These are phyloP conservation scores for Collybia sp. DNA, from an alignment of 768 basidiomycete species.

Conservation along the genomic window DNA sequence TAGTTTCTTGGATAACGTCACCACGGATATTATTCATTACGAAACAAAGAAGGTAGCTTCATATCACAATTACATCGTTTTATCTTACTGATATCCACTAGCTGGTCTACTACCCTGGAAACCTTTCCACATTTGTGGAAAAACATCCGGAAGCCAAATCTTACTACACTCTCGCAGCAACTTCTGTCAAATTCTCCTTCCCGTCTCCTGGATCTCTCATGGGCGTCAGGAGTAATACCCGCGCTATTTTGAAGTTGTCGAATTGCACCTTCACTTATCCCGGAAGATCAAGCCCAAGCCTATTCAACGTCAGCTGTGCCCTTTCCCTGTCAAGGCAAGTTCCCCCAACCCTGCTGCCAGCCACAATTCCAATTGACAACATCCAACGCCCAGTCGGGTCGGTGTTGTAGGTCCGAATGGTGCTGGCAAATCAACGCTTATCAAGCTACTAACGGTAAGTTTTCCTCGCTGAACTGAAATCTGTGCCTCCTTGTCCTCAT, in stretches of 20 bases:
- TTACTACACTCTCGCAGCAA: slow-evolving; percentile 94
- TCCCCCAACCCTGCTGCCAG: slow-evolving; percentile 12
- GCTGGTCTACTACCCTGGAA: slow-evolving; percentile 93
- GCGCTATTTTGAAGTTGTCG: slow-evolving; percentile 90
- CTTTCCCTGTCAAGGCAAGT: slow-evolving; percentile 84
- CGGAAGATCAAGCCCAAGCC: slow-evolving; percentile 71
- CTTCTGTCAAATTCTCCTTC: slow-evolving; percentile 92
- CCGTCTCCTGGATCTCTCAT: slow-evolving; percentile 93
- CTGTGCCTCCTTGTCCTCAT: background rate
- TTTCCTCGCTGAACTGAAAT: slow-evolving; percentile 1
- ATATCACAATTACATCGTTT: background rate
- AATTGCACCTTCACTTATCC: slow-evolving; percentile 95
- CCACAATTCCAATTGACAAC: slow-evolving; percentile 9
- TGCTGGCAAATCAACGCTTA: slow-evolving; percentile 93
- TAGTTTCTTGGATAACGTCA: slow-evolving; percentile 92
- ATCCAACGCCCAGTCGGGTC: slow-evolving; percentile 58
- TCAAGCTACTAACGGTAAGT: slow-evolving; percentile 85
- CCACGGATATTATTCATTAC: slow-evolving; percentile 97
- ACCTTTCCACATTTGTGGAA: slow-evolving; percentile 86
- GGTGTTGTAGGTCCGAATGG: slow-evolving; percentile 92
- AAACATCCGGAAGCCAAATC: slow-evolving; percentile 91
- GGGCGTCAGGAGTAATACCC: slow-evolving; percentile 94
- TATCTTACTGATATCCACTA: slow-evolving; percentile 20
- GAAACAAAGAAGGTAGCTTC: slow-evolving; percentile 77
- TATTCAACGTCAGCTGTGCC: slow-evolving; percentile 87